Conservation (phyloP, 345 rosid species). For the Hibiscus trionum region DNA sequence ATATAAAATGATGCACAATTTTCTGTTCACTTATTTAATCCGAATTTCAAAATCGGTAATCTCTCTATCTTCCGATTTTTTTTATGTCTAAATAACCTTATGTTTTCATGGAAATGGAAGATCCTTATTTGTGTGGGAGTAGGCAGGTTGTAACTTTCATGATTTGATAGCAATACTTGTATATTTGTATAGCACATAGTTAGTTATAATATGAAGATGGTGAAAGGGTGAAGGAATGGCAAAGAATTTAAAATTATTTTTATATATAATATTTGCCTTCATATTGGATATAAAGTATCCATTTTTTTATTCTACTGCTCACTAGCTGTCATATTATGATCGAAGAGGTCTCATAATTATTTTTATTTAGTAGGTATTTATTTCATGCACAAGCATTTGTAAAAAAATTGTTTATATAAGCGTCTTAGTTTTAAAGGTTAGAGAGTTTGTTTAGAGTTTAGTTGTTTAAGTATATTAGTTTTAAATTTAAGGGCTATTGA, state of each 20-base stretch:
- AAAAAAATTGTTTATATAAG: too few species aligned
- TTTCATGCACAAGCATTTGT: too few species aligned
- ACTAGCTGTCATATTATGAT: slow-evolving; percentile 10
- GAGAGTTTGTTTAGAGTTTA: too few species aligned
- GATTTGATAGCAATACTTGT: neutral
- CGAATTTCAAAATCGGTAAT: too few species aligned
- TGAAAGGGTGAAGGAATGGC: neutral
- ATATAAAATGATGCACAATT: too few species aligned
- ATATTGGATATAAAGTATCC: neutral
- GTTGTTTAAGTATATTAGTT: too few species aligned
- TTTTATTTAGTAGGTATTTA: too few species aligned
- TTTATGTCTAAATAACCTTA: too few species aligned
- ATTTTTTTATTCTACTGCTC: neutral
- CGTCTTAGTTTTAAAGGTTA: too few species aligned
- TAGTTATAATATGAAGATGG: neutral
- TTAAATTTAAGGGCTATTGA: too few species aligned
- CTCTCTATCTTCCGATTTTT: too few species aligned
- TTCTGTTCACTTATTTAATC: too few species aligned
- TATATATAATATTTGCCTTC: neutral
- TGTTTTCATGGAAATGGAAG: neutral
- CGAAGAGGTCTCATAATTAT: neutral
- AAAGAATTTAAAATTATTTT: neutral
- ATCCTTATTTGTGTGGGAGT: neutral
- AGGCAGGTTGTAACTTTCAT: neutral
- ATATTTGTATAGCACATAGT: neutral